phyloP scores from a whole-genome alignment of 2,329 filamentous ascomycete genomes.

The Septoria linicola region DNA sequence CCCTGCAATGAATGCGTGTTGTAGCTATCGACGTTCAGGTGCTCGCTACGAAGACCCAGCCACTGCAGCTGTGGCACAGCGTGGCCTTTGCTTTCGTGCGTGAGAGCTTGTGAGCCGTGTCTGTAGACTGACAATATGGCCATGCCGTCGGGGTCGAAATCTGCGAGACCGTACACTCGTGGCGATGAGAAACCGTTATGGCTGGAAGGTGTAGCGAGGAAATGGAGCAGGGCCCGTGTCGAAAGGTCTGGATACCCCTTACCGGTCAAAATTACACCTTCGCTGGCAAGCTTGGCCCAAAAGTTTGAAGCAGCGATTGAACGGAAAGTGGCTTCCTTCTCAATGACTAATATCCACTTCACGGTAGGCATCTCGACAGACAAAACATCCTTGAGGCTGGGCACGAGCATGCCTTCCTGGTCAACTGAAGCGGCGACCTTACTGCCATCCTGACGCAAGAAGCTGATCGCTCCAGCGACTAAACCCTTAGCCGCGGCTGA shows the following conservation, averaged over 20 bases:
- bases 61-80: conserved; percentile 57
- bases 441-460: conserved; percentile 50
- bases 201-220: conserved; percentile 51
- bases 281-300: conserved; percentile 52
- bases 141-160: conserved; percentile 75
- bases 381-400: conserved; percentile 52
- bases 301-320: conserved; percentile 60
- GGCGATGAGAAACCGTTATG: conserved; percentile 43
- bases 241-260: conserved; percentile 80
- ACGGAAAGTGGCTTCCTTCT: conserved; percentile 82
- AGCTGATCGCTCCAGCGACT: conserved; percentile 57
- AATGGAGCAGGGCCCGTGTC: conserved; percentile 64
- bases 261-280: conserved; percentile 69
- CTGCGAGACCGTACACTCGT: conserved; percentile 64
- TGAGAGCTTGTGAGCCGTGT: conserved; percentile 62
- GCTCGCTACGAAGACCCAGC: conserved; percentile 59
- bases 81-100: conserved; percentile 57
- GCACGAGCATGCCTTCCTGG: conserved; percentile 60
- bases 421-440: conserved; percentile 43
- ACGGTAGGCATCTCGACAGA: conserved; percentile 51
- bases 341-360: conserved; percentile 70
- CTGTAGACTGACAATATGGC: conserved; percentile 73
- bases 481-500: conserved; percentile 73
- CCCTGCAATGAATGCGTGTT: conserved; percentile 40
- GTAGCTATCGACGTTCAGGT: conserved; percentile 27